phyloP scores from a whole-genome alignment of 225 moss, liverwort and hornwort species.

The Sphagnum tenellum region DNA sequence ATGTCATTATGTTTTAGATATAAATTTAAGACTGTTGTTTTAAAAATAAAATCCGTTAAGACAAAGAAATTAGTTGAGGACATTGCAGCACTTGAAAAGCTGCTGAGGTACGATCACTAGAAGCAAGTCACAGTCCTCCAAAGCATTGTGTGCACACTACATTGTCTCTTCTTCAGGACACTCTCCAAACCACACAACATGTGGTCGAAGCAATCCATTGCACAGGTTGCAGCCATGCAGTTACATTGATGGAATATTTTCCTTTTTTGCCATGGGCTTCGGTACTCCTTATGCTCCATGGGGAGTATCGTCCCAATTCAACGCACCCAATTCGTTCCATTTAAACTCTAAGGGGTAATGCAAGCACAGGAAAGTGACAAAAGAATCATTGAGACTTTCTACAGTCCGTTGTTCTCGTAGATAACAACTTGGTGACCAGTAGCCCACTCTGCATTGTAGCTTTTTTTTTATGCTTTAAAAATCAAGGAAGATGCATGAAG shows the following conservation, averaged over 20 bases:
- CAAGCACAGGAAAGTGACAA: neutral
- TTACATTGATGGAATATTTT: slow-evolving; percentile 52
- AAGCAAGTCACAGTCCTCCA: slow-evolving; percentile 63
- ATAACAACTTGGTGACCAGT: no score
- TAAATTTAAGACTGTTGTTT: no score
- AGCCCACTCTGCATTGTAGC: no score
- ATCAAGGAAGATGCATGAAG: no score
- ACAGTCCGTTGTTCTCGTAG: no score
- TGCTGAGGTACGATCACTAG: slow-evolving; percentile 78
- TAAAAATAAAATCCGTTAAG: no score
- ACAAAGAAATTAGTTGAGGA: no score
- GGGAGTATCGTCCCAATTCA: no score
- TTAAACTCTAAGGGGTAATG: neutral
- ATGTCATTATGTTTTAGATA: no score
- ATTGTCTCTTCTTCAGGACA: slow-evolving; percentile 28
- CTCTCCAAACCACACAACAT: slow-evolving; percentile 96
- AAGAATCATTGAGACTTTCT: no score
- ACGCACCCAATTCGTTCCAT: neutral
- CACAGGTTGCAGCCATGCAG: slow-evolving; percentile 72
- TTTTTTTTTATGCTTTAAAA: no score
- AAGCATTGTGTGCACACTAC: slow-evolving; percentile 40
- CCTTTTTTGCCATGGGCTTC: slow-evolving; percentile 44
- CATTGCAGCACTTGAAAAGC: slow-evolving; percentile 70
- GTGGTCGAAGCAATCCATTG: slow-evolving; percentile 74
- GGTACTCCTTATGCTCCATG: slow-evolving; percentile 79